Evolutionary conservation across 306 rosid species (phyloP), one percentile per base, ranked within the genome.

Genomic region (Corylus avellana): DNA sequence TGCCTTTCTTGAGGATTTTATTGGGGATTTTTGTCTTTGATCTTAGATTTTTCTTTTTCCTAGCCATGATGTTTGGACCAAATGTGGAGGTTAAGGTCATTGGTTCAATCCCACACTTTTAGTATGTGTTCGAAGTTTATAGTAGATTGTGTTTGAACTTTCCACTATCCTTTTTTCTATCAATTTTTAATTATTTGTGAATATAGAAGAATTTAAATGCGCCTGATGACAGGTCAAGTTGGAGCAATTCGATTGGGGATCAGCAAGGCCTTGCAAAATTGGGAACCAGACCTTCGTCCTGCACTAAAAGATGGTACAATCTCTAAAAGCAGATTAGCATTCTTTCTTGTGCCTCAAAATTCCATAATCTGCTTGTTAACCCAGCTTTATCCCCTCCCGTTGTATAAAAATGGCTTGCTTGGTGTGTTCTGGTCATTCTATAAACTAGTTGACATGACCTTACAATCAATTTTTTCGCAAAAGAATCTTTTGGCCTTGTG

Each of bases 241-340:
- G 99, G 99, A 89, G 99, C 99, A 48, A 75, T 95, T 80, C 89
- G 82, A 58, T 75, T 95, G 85, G 97, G 99, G 68, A 84, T 95
- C 81, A 95, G 97, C 88, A 93, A 78, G 91, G 99, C 99, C 79
- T 84, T 95, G 86, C 99, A 95, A 87, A 90, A 80, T 78, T 95
- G 97, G 99, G 98, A 93, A 89, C 99, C 99, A 17, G 97, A 87
- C 70, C 25, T 91, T 83, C 98, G 94, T 68, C 97, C 99, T 37
- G 82, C 94, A 13, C 89, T 95, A 49, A 84, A 87, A 93, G 88
- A 48, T 66, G 92, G 98, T 91, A 91, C 42, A 68, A 29, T 77
- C 75, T 67, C 44, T 29, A 62, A 63, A 29, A 5, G 10, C 48
- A 25, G 20, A 25, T 46, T 12, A 20, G 1, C 12, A 67, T 35